These are phyloP conservation scores for Tinospora cordifolia DNA, from an alignment of 164 flowering plant genomes.

Conservation along the genomic window DNA sequence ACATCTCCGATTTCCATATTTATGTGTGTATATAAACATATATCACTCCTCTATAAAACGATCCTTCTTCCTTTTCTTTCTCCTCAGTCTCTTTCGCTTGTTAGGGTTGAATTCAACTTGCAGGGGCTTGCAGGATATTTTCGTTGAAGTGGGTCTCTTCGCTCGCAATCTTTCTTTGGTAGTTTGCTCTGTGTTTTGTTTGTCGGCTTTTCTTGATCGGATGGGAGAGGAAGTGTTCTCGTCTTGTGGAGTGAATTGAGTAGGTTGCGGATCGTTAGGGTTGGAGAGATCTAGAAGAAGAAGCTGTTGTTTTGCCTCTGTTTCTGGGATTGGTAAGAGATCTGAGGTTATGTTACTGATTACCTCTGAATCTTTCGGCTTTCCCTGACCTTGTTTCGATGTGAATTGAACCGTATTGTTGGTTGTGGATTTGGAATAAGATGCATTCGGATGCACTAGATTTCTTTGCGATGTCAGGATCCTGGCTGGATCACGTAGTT, in stretches of 20 bases:
- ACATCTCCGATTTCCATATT: neutral
- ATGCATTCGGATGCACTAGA: neutral
- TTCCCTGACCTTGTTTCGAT: neutral
- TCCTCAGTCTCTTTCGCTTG: neutral
- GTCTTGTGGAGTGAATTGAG: neutral
- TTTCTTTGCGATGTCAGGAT: neutral
- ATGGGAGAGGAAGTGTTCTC: no score
- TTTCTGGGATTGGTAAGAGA: constrained; percentile 12
- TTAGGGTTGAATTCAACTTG: neutral
- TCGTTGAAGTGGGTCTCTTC: neutral
- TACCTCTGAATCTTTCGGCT: neutral
- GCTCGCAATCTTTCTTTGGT: neutral
- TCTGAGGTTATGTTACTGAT: neutral
- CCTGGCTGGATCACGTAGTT: neutral
- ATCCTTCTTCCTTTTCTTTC: neutral
- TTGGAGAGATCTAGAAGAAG: neutral
- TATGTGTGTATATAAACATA: no score
- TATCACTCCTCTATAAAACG: neutral
- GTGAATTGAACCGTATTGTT: neutral
- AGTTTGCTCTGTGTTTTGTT: neutral
- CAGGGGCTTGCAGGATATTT: no score
- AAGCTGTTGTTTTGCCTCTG: neutral
- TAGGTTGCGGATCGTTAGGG: neutral
- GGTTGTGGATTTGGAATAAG: neutral
- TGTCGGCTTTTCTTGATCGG: no score